Conservation (phyloP, 495 filamentous ascomycete genomes). For the Pseudomonodictys pantanalensis region DNA sequence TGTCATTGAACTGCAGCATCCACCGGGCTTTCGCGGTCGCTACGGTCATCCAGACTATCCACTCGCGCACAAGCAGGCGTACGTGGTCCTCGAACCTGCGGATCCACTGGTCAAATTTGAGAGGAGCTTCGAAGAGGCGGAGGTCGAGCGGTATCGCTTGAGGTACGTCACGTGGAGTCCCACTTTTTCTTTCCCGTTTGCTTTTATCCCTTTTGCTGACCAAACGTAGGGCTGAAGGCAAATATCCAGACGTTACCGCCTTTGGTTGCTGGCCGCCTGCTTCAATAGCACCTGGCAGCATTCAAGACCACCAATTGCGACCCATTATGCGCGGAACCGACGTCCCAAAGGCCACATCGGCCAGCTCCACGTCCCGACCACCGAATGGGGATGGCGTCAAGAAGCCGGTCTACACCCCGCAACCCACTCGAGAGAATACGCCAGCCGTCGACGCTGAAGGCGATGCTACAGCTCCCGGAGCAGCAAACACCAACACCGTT, state of each 20-base stretch:
- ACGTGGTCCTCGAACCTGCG: constrained; percentile 9
- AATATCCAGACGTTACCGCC: constrained; percentile 14
- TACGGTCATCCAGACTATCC: constrained; percentile 29
- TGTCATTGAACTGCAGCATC: constrained; percentile 21
- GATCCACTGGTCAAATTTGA: constrained; percentile 14
- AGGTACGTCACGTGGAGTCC: constrained; percentile 4
- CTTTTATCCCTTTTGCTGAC: background rate
- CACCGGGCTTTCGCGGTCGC: constrained; percentile 18
- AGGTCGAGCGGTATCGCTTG: constrained; percentile 5
- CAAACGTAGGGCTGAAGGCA: constrained; percentile 6
- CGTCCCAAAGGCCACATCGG: background rate
- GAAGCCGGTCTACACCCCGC: background rate
- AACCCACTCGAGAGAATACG: background rate
- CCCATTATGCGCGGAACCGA: background rate
- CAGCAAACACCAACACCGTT: too few species aligned
- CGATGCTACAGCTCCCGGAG: background rate
- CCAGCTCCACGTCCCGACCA: background rate
- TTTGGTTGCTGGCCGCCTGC: constrained; percentile 19
- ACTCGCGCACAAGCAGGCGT: constrained; percentile 1
- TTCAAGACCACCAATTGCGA: constrained; percentile 20
- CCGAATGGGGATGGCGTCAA: background rate
- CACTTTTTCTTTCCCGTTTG: too few species aligned
- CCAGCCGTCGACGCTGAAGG: background rate
- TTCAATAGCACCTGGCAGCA: constrained; percentile 6
- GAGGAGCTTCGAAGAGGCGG: constrained; percentile 22